Evolutionary conservation across 1,139 yeast genomes (phyloP).

Genomic region (Yamadazyma membranifaciens): DNA sequence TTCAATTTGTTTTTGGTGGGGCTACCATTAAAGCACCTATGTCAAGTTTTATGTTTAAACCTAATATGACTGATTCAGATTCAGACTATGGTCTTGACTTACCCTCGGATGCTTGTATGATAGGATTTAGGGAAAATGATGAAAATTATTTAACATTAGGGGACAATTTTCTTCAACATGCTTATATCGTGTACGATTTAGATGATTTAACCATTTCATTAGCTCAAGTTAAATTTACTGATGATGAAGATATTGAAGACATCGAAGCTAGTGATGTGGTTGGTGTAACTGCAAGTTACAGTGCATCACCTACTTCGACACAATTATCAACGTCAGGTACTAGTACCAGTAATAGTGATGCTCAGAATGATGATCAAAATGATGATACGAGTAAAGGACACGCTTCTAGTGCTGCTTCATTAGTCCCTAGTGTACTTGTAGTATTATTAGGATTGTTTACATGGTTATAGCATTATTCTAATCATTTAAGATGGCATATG

Average conservation of each 20-base stretch:
- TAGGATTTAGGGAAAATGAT: slow-evolving; percentile 23
- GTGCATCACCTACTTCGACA: no score
- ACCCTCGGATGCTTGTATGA: slow-evolving; percentile 21
- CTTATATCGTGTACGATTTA: slow-evolving; percentile 76
- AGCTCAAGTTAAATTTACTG: slow-evolving; percentile 55
- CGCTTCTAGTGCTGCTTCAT: no score
- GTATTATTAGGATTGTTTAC: no score
- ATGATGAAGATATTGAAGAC: slow-evolving; percentile 25
- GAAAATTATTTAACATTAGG: slow-evolving; percentile 49
- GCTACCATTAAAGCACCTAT: slow-evolving; percentile 37
- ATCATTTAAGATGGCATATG: no score
- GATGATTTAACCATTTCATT: slow-evolving; percentile 61
- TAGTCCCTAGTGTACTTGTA: no score
- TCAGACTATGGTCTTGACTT: slow-evolving; percentile 16
- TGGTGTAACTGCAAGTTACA: slow-evolving; percentile 16
- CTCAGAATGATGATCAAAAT: no score
- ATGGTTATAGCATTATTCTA: no score
- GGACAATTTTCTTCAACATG: slow-evolving; percentile 68
- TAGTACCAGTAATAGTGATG: no score
- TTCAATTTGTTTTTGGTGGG: slow-evolving; percentile 39
- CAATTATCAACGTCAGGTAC: no score
- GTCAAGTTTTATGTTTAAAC: slow-evolving; percentile 20
- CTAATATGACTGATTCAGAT: background rate
- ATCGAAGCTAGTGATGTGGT: slow-evolving; percentile 12
- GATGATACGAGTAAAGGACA: no score